Evolutionary conservation across 257 asterid species (phyloP).

Genomic region (Coffea eugenioides): DNA sequence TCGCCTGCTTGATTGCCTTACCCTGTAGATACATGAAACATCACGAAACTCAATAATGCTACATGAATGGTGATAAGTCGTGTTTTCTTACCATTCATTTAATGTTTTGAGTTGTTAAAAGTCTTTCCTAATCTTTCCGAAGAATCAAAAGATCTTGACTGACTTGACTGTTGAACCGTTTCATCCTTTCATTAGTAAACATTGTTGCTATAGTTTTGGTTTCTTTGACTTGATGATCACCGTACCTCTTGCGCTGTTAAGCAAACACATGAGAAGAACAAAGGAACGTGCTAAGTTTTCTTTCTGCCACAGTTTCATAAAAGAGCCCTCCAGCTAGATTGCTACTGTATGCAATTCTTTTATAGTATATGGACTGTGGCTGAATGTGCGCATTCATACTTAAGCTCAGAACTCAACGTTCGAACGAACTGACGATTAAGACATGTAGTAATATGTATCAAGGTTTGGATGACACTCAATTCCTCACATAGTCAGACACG

Average conservation of each 20-base stretch:
- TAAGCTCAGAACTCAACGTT: neutral
- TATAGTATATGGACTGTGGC: neutral
- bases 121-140: neutral
- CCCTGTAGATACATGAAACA: neutral
- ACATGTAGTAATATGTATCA: too few species aligned
- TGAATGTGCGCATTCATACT: neutral
- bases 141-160: neutral
- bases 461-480: neutral
- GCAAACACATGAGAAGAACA: neutral
- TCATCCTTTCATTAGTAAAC: neutral
- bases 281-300: neutral
- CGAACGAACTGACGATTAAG: neutral
- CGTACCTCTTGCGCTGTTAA: constrained; percentile 13
- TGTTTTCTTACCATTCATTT: neutral
- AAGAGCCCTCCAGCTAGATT: neutral
- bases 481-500: too few species aligned
- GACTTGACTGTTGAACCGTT: neutral
- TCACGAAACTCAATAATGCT: neutral
- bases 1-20: too few species aligned
- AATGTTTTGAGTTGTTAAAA: neutral
- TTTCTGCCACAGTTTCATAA: neutral
- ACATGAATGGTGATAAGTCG: neutral
- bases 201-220: neutral
- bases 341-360: neutral
- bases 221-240: constrained; percentile 11